These are phyloP conservation scores for Candida awuae DNA, from an alignment of 805 yeast genomes.

Conservation along the genomic window DNA sequence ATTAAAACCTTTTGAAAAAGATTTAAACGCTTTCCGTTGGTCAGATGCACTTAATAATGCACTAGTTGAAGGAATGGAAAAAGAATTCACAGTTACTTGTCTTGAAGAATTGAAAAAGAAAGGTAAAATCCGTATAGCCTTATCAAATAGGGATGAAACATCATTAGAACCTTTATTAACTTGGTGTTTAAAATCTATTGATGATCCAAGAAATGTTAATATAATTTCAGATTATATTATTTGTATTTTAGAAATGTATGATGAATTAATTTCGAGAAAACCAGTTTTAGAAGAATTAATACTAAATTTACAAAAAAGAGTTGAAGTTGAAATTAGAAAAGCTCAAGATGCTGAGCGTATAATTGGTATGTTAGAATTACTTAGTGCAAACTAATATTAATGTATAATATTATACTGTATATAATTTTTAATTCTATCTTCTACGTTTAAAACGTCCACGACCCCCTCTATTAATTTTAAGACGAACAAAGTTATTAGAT, in stretches of 20 bases:
- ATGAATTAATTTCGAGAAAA: constrained; percentile 60
- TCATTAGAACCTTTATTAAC: constrained; percentile 71
- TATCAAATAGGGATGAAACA: constrained; percentile 77
- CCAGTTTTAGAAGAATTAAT: constrained; percentile 72
- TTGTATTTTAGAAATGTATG: constrained; percentile 67
- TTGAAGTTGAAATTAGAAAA: constrained; percentile 62
- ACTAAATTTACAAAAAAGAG: constrained; percentile 48
- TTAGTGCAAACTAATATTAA: constrained; percentile 40
- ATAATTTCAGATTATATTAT: constrained; percentile 62
- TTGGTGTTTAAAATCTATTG: constrained; percentile 72
- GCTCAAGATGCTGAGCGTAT: constrained; percentile 84
- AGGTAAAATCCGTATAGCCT: constrained; percentile 79
- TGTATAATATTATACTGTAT: neutral
- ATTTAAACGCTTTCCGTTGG: constrained; percentile 86
- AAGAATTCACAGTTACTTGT: constrained; percentile 74
- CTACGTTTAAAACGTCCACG: constrained; percentile 21
- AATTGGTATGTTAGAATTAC: constrained; percentile 87
- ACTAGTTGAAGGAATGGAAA: constrained; percentile 56
- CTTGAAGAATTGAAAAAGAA: constrained; percentile 79
- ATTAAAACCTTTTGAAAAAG: constrained; percentile 73
- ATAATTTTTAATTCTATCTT: constrained; percentile 6
- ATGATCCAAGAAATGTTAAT: constrained; percentile 66
- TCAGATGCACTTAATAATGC: constrained; percentile 87
- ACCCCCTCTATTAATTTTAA: constrained; percentile 26
- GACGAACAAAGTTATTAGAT: constrained; percentile 29